Conservation (phyloP, 768 basidiomycete genomes). For the Saitozyma podzolica region DNA sequence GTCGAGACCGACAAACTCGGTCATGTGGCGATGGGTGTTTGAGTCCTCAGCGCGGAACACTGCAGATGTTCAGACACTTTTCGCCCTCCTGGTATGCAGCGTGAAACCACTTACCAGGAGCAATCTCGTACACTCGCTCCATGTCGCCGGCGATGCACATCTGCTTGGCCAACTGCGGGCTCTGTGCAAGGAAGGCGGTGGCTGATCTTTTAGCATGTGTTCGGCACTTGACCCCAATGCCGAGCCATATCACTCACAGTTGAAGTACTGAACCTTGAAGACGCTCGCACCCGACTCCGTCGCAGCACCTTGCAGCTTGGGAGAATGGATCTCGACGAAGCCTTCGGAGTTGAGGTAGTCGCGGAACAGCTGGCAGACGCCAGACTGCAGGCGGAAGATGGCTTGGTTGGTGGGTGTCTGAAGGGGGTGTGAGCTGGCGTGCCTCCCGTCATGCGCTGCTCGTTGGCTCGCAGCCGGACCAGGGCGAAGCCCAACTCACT, state of each 20-base stretch:
- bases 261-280: conserved; percentile 97
- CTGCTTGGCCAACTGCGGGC: conserved; percentile 95
- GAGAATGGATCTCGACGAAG: conserved; percentile 95
- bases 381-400: conserved; percentile 87
- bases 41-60: conserved; percentile 98
- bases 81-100: background rate
- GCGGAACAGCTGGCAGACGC: conserved; percentile 84
- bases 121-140: conserved; percentile 97
- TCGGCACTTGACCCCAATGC: background rate
- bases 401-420: conserved; percentile 95
- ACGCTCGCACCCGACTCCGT: conserved; percentile 96
- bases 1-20: conserved; percentile 98
- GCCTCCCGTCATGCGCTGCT: background rate
- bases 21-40: conserved; percentile 95
- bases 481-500: conserved; percentile 56
- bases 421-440: background rate
- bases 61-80: conserved; percentile 49
- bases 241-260: conserved; percentile 61
- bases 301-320: conserved; percentile 93
- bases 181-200: conserved; percentile 89
- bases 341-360: conserved; percentile 69
- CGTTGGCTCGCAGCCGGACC: background rate
- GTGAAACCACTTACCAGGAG: conserved; percentile 53
- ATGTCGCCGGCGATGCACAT: conserved; percentile 99
- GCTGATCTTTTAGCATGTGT: conserved; percentile 56